These are phyloP conservation scores for Saccharomyces hybrid DNA, from an alignment of 1,139 yeast genomes.

Conservation along the genomic window DNA sequence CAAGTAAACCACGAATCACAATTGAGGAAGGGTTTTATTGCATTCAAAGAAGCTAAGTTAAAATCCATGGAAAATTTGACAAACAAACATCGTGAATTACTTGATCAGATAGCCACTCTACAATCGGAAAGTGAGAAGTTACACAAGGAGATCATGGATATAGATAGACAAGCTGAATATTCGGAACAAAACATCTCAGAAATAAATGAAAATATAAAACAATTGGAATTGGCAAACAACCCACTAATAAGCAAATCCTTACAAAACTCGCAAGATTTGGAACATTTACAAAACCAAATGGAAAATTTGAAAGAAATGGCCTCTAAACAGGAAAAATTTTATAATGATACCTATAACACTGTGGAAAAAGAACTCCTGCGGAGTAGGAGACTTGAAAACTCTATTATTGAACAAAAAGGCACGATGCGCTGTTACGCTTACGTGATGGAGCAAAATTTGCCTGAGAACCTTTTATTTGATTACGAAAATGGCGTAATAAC, in stretches of 20 bases:
- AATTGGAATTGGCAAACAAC: conserved; percentile 9
- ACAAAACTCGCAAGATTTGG: background rate
- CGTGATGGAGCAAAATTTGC: conserved; percentile 9
- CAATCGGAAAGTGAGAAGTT: conserved; percentile 6
- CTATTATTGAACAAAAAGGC: conserved; percentile 44
- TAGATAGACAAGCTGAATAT: conserved; percentile 8
- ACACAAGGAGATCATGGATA: conserved; percentile 8
- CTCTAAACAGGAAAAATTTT: conserved; percentile 16
- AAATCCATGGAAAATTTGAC: conserved; percentile 9
- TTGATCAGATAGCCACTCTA: conserved; percentile 3
- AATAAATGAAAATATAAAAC: conserved; percentile 9
- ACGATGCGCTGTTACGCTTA: conserved; percentile 29
- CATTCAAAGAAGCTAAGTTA: conserved; percentile 8
- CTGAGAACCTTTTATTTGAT: conserved; percentile 10
- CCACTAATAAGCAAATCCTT: conserved; percentile 4
- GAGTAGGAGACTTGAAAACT: conserved; percentile 43
- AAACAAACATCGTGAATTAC: conserved; percentile 11
- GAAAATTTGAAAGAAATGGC: conserved; percentile 15
- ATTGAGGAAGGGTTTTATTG: conserved; percentile 6
- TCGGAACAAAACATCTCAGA: conserved; percentile 7
- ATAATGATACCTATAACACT: conserved; percentile 23
- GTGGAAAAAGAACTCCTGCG: conserved; percentile 30
- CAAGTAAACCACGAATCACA: conserved; percentile 5
- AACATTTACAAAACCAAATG: conserved; percentile 9
- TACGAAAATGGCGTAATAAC: conserved; percentile 10